Evolutionary conservation across 2,329 filamentous ascomycete genomes (phyloP).

Genomic region (Talaromyces sp.): DNA sequence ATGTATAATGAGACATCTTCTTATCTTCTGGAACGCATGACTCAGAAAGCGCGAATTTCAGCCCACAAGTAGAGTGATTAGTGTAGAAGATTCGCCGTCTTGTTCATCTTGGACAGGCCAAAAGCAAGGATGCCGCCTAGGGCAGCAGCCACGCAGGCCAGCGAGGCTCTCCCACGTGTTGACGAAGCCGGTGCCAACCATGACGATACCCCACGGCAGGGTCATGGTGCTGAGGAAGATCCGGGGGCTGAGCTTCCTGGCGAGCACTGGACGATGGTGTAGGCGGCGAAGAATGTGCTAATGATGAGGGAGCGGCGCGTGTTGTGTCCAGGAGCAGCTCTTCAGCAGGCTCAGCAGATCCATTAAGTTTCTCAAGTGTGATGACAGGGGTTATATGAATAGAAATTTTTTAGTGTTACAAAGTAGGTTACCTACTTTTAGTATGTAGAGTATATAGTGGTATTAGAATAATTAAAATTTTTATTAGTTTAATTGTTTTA

Average conservation of each 20-base stretch:
- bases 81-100: conserved; percentile 40
- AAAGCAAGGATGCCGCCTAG: conserved; percentile 45
- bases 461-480: no score
- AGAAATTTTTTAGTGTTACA: no score
- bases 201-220: conserved; percentile 24
- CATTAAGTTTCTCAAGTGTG: no score
- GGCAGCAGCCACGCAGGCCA: conserved; percentile 40
- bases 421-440: no score
- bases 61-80: no score
- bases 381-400: no score
- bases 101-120: conserved; percentile 39
- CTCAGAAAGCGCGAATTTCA: no score
- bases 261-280: conserved; percentile 27
- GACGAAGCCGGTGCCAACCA: conserved; percentile 27
- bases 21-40: no score
- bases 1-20: no score
- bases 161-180: conserved; percentile 25
- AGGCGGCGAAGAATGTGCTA: conserved; percentile 30
- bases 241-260: conserved; percentile 26
- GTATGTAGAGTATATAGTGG: no score
- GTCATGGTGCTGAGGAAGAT: conserved; percentile 24
- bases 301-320: conserved; percentile 45
- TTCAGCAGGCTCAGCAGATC: no score
- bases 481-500: no score
- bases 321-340: conserved; percentile 21